Conservation (phyloP, 768 basidiomycete species). For the Podaxis pistillaris region DNA sequence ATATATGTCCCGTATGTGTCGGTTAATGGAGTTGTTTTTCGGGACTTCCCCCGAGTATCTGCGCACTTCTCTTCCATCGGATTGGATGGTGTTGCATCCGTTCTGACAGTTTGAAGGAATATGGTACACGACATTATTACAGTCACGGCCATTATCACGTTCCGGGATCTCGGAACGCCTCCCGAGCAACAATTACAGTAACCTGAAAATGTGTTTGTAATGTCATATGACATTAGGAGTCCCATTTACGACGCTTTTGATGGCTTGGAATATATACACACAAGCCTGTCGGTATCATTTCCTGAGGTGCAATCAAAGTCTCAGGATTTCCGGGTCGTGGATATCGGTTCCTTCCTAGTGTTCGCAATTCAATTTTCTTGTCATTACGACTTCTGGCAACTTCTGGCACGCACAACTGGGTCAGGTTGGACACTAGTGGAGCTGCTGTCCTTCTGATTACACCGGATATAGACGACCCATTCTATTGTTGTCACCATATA, state of each 20-base stretch:
- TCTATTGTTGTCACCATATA: not conserved
- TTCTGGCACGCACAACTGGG: no score
- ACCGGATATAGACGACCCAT: not conserved
- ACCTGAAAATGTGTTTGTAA: not conserved
- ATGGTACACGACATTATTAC: no score
- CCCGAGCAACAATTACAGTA: not conserved
- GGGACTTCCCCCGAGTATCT: not conserved
- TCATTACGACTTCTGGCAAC: not conserved
- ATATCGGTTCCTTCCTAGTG: not conserved
- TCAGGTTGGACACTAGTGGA: no score
- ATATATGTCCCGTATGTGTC: not conserved
- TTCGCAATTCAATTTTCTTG: not conserved
- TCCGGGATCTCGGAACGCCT: not conserved
- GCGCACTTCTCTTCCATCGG: not conserved
- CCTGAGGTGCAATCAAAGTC: not conserved
- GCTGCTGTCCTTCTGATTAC: no score
- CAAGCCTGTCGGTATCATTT: not conserved
- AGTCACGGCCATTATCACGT: no score
- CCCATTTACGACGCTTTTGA: not conserved
- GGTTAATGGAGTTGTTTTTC: not conserved
- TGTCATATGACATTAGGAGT: not conserved
- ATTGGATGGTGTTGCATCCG: not conserved
- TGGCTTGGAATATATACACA: not conserved
- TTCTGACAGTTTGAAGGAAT: not conserved
- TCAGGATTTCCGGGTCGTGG: not conserved